Percentiles rank a stretch among this genome's conserved stretches.
phyloP scores from a whole-genome alignment of 1,284 basidiomycete species.

The Boletus sp. region DNA sequence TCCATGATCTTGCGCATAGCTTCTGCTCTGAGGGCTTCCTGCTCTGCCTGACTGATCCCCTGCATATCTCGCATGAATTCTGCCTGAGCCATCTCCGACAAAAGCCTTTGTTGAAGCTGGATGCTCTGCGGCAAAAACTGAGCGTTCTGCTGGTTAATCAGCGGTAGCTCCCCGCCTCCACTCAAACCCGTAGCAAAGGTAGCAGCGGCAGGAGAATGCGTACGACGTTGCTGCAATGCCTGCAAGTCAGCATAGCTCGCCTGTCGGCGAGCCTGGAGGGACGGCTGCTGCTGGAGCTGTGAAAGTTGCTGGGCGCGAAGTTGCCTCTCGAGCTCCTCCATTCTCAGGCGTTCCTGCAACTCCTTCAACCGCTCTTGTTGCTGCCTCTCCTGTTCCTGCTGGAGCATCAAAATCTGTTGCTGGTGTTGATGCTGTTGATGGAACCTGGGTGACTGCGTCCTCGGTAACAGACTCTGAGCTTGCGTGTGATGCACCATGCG shows the following conservation, averaged over 20 bases:
- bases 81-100: conserved; percentile 67
- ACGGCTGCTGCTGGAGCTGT: conserved; percentile 45
- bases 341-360: conserved; percentile 56
- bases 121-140: conserved; percentile 55
- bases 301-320: conserved; percentile 46
- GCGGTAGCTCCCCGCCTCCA: conserved; percentile 28
- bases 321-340: conserved; percentile 61
- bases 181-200: conserved; percentile 25
- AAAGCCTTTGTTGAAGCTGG: conserved; percentile 66
- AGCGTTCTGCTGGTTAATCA: conserved; percentile 44
- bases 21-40: conserved; percentile 67
- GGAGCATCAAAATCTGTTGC: conserved; percentile 58
- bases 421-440: conserved; percentile 62
- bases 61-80: conserved; percentile 64
- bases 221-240: conserved; percentile 34
- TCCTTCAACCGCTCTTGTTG: conserved; percentile 43
- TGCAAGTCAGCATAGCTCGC: conserved; percentile 33
- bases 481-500: conserved; percentile 44
- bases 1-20: conserved; percentile 85
- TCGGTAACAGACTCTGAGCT: conserved; percentile 52
- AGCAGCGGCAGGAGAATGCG: conserved; percentile 48
- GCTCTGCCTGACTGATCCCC: conserved; percentile 53
- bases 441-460: conserved; percentile 69
- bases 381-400: conserved; percentile 56
- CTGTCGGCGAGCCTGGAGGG: conserved; percentile 40